These are phyloP conservation scores for Phyllosticta citriasiana DNA, from an alignment of 2,329 filamentous ascomycete genomes.

Conservation along the genomic window DNA sequence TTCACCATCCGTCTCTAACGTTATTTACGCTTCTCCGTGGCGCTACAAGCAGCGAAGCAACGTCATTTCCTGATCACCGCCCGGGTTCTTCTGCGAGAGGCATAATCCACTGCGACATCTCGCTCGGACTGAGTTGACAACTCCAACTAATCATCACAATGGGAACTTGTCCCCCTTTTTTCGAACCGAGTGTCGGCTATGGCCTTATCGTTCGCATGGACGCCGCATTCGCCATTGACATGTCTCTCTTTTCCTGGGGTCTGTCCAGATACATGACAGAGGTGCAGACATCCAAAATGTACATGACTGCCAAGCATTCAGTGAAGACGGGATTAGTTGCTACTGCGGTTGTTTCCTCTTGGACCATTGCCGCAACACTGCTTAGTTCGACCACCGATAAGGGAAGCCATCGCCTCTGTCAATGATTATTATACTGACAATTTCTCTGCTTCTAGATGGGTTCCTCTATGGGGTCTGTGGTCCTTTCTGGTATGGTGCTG, in stretches of 20 bases:
- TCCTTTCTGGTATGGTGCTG: conserved; percentile 24
- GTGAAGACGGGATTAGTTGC: conserved; percentile 17
- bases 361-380: conserved; percentile 12
- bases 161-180: neutral
- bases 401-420: neutral
- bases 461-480: conserved; percentile 15
- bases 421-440: neutral
- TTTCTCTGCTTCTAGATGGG: neutral
- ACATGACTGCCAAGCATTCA: conserved; percentile 19
- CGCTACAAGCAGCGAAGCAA: neutral
- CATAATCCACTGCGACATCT: neutral
- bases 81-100: neutral
- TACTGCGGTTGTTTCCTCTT: conserved; percentile 16
- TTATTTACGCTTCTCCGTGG: neutral
- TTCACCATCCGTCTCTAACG: neutral
- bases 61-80: neutral
- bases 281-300: conserved; percentile 14
- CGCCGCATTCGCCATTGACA: conserved; percentile 9
- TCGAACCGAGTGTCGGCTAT: conserved; percentile 6
- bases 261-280: conserved; percentile 9
- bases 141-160: neutral
- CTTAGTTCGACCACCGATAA: conserved; percentile 9
- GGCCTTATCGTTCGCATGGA: conserved; percentile 7
- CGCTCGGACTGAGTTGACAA: neutral
- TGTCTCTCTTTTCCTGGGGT: conserved; percentile 6